Conservation (phyloP, 2,329 filamentous ascomycete genomes). For the Aspergillus ustus region DNA sequence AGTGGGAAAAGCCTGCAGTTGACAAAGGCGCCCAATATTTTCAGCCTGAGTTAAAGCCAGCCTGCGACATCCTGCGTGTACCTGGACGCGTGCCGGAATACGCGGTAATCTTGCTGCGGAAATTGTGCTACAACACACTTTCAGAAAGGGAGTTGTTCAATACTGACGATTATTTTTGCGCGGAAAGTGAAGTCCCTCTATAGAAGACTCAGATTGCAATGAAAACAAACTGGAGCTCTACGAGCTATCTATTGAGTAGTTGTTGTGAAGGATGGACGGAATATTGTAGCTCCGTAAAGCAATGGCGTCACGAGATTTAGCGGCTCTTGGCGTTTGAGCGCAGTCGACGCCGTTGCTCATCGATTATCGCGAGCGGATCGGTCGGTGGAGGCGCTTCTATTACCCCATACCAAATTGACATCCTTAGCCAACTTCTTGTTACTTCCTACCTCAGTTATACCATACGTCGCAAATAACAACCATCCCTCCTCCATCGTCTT, state of each 20-base stretch:
- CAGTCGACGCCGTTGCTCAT: background rate
- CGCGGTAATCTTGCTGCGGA: background rate
- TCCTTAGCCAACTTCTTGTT: background rate
- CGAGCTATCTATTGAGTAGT: background rate
- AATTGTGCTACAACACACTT: background rate
- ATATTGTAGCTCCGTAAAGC: background rate
- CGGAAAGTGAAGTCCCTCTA: background rate
- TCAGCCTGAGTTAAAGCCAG: background rate
- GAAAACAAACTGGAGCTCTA: background rate
- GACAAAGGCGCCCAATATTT: background rate
- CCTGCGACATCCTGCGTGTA: background rate
- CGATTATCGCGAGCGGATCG: background rate
- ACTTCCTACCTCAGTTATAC: background rate
- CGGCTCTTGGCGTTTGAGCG: background rate
- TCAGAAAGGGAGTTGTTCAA: background rate
- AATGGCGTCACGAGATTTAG: conserved; percentile 3
- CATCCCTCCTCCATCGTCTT: background rate
- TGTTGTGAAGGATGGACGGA: background rate
- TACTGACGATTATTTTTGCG: background rate
- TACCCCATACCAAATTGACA: background rate
- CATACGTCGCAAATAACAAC: background rate
- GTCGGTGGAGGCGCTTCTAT: background rate
- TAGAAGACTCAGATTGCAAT: background rate
- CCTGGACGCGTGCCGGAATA: background rate
- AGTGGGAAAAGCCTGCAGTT: background rate